phyloP scores from a whole-genome alignment of 2,329 filamentous ascomycete species.

The Aspergillus texensis region DNA sequence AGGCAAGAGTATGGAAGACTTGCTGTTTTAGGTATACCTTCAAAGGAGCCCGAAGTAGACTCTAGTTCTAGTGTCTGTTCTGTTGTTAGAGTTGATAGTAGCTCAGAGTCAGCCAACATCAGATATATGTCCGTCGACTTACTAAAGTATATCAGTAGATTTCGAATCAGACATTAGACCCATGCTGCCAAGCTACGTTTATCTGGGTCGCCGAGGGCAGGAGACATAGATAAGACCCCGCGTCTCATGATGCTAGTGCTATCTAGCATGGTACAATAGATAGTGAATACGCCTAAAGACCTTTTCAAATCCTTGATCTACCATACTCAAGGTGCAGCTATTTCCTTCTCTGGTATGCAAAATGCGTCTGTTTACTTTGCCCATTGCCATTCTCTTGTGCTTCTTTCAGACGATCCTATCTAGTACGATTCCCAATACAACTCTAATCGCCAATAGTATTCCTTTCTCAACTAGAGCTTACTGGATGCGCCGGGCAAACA shows the following conservation, averaged over 20 bases:
- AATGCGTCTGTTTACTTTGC: background rate
- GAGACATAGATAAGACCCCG: background rate
- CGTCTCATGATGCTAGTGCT: background rate
- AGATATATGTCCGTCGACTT: background rate
- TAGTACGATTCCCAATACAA: background rate
- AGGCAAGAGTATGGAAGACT: background rate
- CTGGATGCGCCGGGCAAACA: constrained; percentile 58
- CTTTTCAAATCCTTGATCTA: background rate
- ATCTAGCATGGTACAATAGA: background rate
- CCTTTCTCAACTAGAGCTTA: constrained; percentile 45
- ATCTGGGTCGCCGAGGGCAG: too few species aligned
- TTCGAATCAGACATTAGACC: background rate
- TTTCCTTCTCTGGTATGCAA: background rate
- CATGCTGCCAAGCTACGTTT: too few species aligned
- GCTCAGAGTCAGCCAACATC: too few species aligned
- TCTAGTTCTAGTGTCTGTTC: too few species aligned
- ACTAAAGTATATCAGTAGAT: background rate
- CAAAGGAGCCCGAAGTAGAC: too few species aligned
- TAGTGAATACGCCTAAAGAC: background rate
- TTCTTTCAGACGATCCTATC: background rate
- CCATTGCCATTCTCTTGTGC: background rate
- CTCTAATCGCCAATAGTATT: background rate
- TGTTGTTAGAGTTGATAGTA: too few species aligned
- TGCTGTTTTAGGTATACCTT: background rate
- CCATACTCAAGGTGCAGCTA: background rate